Percentiles rank a stretch among this genome's conserved stretches.
Evolutionary conservation across 495 filamentous ascomycete species (phyloP).

Genomic region (Xylaria sp.): DNA sequence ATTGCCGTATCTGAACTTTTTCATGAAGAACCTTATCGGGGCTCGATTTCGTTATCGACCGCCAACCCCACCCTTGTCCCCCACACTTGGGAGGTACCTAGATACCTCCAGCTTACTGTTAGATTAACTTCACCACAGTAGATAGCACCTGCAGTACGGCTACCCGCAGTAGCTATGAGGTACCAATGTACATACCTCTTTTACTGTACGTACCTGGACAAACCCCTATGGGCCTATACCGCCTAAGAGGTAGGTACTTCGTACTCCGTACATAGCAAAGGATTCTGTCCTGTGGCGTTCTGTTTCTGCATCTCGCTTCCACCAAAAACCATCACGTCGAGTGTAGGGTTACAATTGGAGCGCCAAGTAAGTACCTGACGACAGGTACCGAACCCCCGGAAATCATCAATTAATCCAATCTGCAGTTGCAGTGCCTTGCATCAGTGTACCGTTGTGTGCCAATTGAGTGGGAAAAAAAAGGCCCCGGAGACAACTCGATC

Average conservation of each 20-base stretch:
- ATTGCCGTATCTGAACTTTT: slow-evolving; percentile 30
- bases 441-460: background rate
- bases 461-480: background rate
- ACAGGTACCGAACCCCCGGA: slow-evolving; percentile 5
- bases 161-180: background rate
- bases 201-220: too few species aligned
- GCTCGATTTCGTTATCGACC: slow-evolving; percentile 8
- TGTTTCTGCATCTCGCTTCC: too few species aligned
- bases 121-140: too few species aligned
- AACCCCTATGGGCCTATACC: too few species aligned
- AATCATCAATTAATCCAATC: background rate
- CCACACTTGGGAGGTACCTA: background rate
- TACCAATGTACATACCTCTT: background rate
- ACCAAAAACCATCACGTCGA: too few species aligned
- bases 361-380: background rate
- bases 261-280: too few species aligned
- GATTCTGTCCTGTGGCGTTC: too few species aligned
- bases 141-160: too few species aligned
- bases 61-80: background rate
- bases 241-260: too few species aligned
- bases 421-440: slow-evolving; percentile 3
- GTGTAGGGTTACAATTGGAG: background rate
- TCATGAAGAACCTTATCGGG: slow-evolving; percentile 23
- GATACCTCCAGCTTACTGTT: too few species aligned
- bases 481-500: background rate